phyloP scores from a whole-genome alignment of 106 monocot species.

The Dendrobium catenatum region DNA sequence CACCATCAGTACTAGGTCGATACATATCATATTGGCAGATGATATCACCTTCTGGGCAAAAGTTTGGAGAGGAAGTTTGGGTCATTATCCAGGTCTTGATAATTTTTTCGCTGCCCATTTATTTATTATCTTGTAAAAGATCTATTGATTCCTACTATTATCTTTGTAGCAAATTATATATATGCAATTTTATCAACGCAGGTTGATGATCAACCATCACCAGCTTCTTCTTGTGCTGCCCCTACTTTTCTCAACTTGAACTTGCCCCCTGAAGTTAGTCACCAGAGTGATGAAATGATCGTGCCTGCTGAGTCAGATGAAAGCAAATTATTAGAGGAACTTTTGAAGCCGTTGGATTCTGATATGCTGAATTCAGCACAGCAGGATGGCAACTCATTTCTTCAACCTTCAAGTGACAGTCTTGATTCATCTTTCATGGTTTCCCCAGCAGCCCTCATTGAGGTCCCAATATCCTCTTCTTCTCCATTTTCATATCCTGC shows the following conservation, averaged over 20 bases:
- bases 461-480: background rate
- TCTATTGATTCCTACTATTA: background rate
- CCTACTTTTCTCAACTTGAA: conserved; percentile 30
- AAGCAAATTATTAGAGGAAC: background rate
- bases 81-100: conserved; percentile 62
- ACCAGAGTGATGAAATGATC: background rate
- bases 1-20: conserved; percentile 57
- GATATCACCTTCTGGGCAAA: conserved; percentile 54
- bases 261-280: conserved; percentile 26
- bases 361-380: background rate
- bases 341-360: background rate
- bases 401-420: background rate
- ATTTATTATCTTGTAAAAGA: background rate
- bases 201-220: conserved; percentile 28
- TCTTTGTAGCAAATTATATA: background rate
- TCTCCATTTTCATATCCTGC: background rate
- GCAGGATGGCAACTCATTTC: background rate
- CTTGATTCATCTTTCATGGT: background rate
- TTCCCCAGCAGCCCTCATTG: background rate
- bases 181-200: conserved; percentile 6
- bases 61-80: conserved; percentile 90
- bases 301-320: background rate
- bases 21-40: conserved; percentile 81
- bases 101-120: background rate
- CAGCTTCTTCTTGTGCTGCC: background rate